Percentiles rank a stretch among this genome's conserved stretches.
Conservation (phyloP, 768 basidiomycete species). For the Rhodotorula kratochvilovae region DNA sequence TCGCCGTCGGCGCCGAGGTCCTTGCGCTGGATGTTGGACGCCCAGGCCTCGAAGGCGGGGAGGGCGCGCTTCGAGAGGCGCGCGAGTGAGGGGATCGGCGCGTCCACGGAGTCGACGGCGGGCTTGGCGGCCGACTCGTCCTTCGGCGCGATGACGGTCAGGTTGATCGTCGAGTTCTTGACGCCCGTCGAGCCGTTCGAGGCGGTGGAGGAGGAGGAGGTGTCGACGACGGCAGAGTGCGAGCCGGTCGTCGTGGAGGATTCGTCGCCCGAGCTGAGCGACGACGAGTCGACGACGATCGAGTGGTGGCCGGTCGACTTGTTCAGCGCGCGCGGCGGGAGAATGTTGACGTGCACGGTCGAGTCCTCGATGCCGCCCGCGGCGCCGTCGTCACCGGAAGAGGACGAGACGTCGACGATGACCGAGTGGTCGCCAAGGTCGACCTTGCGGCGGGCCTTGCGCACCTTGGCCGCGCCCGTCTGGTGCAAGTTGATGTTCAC, state of each 20-base stretch:
- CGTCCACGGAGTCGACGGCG: slow-evolving; percentile 18
- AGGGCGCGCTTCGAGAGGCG: slow-evolving; percentile 17
- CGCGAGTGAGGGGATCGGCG: slow-evolving; percentile 23
- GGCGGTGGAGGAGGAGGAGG: slow-evolving; percentile 28
- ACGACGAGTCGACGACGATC: slow-evolving; percentile 37
- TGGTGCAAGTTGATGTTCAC: slow-evolving; percentile 39
- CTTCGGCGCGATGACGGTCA: slow-evolving; percentile 36
- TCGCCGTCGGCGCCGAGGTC: not conserved
- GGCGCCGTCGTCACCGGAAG: not conserved
- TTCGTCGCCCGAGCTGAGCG: not conserved
- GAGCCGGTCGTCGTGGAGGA: slow-evolving; percentile 20
- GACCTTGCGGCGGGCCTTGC: slow-evolving; percentile 14
- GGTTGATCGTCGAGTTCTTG: slow-evolving; percentile 36
- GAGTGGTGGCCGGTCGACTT: slow-evolving; percentile 37
- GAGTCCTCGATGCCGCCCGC: slow-evolving; percentile 33
- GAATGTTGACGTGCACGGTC: slow-evolving; percentile 38
- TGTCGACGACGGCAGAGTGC: slow-evolving; percentile 39
- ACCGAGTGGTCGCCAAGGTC: slow-evolving; percentile 37
- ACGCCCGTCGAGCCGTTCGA: slow-evolving; percentile 17
- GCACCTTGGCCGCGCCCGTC: not conserved
- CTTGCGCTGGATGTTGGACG: slow-evolving; percentile 1
- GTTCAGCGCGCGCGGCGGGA: slow-evolving; percentile 26
- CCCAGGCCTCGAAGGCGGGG: slow-evolving; percentile 14
- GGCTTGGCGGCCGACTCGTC: not conserved
- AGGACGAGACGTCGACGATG: slow-evolving; percentile 36